Evolutionary conservation across 257 asterid species (phyloP).

Genomic region (Agastache rugosa): DNA sequence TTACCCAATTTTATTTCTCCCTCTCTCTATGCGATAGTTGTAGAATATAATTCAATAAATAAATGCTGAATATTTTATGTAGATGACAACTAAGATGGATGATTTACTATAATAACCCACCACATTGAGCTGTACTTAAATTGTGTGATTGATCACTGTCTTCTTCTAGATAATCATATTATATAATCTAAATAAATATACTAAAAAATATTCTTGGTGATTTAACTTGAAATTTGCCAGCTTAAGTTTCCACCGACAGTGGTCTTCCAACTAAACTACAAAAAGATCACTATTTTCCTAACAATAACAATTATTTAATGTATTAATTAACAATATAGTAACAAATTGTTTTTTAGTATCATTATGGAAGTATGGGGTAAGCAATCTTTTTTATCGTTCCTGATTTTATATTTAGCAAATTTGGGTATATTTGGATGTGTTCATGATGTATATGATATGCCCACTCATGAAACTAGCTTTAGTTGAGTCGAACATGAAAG

Average conservation of each 20-base stretch:
- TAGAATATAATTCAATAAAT: neutral
- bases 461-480: too few relatives aligned
- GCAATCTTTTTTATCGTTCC: neutral
- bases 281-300: slow-evolving; percentile 8
- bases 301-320: neutral
- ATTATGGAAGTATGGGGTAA: neutral
- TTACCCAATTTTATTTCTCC: neutral
- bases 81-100: slow-evolving; percentile 38
- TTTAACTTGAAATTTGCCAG: neutral
- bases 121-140: slow-evolving; percentile 34
- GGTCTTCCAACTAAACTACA: slow-evolving; percentile 10
- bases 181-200: neutral
- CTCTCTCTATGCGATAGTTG: neutral
- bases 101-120: slow-evolving; percentile 25
- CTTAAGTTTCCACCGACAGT: slow-evolving; percentile 22
- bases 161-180: slow-evolving; percentile 20
- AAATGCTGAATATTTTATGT: slow-evolving; percentile 20
- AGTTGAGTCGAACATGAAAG: too few relatives aligned
- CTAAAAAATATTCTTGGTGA: neutral
- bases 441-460: too few relatives aligned
- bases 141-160: slow-evolving; percentile 23
- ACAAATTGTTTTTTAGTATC: neutral
- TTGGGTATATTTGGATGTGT: too few relatives aligned
- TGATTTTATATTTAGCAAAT: too few relatives aligned
- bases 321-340: neutral